Percentiles rank a stretch among this genome's conserved stretches.
Conservation (phyloP, 805 yeast genomes). For the Peterozyma xylosa region DNA sequence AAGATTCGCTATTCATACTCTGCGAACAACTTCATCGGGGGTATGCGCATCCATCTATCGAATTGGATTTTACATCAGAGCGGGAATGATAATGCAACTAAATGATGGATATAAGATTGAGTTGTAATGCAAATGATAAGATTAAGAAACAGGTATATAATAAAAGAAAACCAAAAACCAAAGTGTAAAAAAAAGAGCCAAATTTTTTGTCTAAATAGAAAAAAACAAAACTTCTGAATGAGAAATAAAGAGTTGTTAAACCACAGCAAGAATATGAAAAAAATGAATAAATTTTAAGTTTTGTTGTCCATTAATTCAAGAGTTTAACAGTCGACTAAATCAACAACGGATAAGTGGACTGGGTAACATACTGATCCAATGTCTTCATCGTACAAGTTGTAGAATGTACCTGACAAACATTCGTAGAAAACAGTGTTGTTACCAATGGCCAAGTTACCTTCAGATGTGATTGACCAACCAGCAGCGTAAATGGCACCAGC, state of each 20-base stretch:
- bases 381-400: slow-evolving; percentile 66
- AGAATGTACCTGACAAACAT: slow-evolving; percentile 70
- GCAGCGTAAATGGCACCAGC: slow-evolving; percentile 64
- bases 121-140: too few relatives aligned
- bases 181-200: not conserved
- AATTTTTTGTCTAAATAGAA: not conserved
- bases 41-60: too few relatives aligned
- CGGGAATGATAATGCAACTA: too few relatives aligned
- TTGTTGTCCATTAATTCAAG: not conserved
- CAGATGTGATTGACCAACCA: slow-evolving; percentile 50
- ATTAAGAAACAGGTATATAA: not conserved
- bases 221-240: not conserved
- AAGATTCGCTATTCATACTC: too few relatives aligned
- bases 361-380: slow-evolving; percentile 57
- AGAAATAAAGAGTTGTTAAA: not conserved
- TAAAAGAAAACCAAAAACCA: not conserved
- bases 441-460: slow-evolving; percentile 62
- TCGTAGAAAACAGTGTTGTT: slow-evolving; percentile 55
- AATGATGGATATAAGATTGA: too few relatives aligned
- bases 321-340: slow-evolving; percentile 43
- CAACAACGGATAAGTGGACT: slow-evolving; percentile 53
- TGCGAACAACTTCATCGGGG: too few relatives aligned
- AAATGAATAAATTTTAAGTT: not conserved
- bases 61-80: too few relatives aligned
- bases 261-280: not conserved